Conservation (phyloP, 768 basidiomycete genomes). For the Suillus sp. region DNA sequence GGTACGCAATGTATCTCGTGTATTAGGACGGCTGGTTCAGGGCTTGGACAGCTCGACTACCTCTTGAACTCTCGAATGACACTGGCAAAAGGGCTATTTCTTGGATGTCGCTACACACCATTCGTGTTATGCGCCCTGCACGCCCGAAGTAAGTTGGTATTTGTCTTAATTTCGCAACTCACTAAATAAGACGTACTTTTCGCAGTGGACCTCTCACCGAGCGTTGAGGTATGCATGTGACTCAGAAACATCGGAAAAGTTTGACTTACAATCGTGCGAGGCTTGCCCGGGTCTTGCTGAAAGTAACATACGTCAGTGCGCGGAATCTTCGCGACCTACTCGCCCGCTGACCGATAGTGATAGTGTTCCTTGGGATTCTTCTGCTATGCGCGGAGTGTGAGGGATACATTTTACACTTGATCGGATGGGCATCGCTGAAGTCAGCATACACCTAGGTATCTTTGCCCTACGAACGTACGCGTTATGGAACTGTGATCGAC, state of each 20-base stretch:
- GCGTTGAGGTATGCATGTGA: not conserved
- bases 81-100: not conserved
- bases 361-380: not conserved
- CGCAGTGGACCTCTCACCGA: not conserved
- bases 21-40: not conserved
- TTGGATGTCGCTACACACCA: slow-evolving; percentile 3
- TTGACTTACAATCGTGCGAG: not conserved
- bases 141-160: not conserved
- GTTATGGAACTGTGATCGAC: slow-evolving; percentile 1
- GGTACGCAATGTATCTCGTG: not conserved
- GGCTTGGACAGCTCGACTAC: not conserved
- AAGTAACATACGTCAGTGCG: not conserved
- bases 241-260: no score
- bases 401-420: not conserved
- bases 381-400: not conserved
- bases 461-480: slow-evolving; percentile 2
- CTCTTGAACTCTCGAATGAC: not conserved
- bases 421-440: not conserved
- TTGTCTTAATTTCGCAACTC: not conserved
- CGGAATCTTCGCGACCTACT: not conserved
- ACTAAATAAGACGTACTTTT: not conserved
- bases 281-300: not conserved
- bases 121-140: not conserved
- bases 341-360: not conserved
- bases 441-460: not conserved